Conservation (phyloP, 2,329 filamentous ascomycete genomes). For the Cercospora citrullina region DNA sequence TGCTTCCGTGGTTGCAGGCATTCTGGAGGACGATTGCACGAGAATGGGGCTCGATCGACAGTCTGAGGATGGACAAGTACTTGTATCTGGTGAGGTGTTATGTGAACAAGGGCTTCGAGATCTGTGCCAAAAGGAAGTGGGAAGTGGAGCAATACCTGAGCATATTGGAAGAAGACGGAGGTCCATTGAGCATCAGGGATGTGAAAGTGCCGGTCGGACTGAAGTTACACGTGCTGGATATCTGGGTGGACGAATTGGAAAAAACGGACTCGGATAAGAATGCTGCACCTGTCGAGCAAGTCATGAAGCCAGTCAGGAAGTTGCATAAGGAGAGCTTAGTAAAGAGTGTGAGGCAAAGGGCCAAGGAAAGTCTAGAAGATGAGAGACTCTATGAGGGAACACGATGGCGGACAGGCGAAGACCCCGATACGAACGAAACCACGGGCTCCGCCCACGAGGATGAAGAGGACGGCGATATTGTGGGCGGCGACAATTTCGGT, state of each 20-base stretch:
- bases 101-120: slow-evolving; percentile 67
- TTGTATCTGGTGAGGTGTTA: slow-evolving; percentile 79
- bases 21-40: slow-evolving; percentile 56
- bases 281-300: slow-evolving; percentile 45
- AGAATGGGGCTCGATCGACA: slow-evolving; percentile 55
- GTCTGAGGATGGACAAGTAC: slow-evolving; percentile 79
- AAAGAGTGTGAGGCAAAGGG: slow-evolving; percentile 70
- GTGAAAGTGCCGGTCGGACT: slow-evolving; percentile 75
- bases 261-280: slow-evolving; percentile 56
- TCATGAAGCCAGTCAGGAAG: slow-evolving; percentile 59
- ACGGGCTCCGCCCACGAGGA: slow-evolving; percentile 43
- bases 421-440: slow-evolving; percentile 54
- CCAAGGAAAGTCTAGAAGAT: slow-evolving; percentile 70
- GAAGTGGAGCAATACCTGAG: slow-evolving; percentile 46
- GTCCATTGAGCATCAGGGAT: slow-evolving; percentile 49
- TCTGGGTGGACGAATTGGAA: slow-evolving; percentile 89
- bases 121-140: slow-evolving; percentile 41
- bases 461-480: slow-evolving; percentile 32
- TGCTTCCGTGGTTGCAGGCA: slow-evolving; percentile 48
- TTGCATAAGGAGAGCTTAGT: slow-evolving; percentile 60
- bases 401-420: slow-evolving; percentile 45
- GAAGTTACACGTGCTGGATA: slow-evolving; percentile 81
- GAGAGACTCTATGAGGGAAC: slow-evolving; percentile 63
- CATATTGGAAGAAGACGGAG: slow-evolving; percentile 46
- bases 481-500: slow-evolving; percentile 41